Evolutionary conservation across 371 early-diverging fungal species (phyloP).

Genomic region (Mucor mucedo): DNA sequence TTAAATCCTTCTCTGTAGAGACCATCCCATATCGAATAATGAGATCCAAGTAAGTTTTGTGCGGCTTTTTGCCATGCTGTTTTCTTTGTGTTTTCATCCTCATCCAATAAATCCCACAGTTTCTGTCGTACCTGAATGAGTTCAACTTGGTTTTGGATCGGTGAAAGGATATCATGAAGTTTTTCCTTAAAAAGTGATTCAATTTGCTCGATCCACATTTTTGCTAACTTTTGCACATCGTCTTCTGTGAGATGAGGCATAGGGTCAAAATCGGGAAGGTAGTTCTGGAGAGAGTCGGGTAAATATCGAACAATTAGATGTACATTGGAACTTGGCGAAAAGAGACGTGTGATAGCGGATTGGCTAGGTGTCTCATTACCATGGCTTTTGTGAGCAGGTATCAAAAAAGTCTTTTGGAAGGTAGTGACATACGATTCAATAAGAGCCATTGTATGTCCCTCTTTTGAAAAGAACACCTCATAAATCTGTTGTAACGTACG

Average conservation of each 20-base stretch:
- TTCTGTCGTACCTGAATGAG: conserved; percentile 40
- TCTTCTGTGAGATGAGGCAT: conserved; percentile 25
- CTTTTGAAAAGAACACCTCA: conserved; percentile 39
- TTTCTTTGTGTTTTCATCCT: conserved; percentile 34
- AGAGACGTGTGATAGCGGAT: conserved; percentile 55
- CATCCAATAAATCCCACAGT: conserved; percentile 43
- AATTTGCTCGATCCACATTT: conserved; percentile 44
- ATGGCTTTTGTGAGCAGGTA: conserved; percentile 27
- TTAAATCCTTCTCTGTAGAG: conserved; percentile 47
- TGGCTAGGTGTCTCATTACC: conserved; percentile 26
- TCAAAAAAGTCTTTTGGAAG: conserved; percentile 39
- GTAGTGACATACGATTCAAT: conserved; percentile 31
- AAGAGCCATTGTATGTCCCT: conserved; percentile 13
- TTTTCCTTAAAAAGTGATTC: conserved; percentile 28
- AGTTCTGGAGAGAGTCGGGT: conserved; percentile 58
- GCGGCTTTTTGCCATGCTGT: conserved; percentile 26
- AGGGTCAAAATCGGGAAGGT: conserved; percentile 48
- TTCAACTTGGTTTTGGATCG: conserved; percentile 37
- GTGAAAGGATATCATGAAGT: conserved; percentile 35
- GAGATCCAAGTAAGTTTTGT: conserved; percentile 21
- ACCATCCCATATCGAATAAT: conserved; percentile 48
- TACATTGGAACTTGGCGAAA: conserved; percentile 63
- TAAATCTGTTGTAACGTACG: conserved; percentile 48
- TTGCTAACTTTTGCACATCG: conserved; percentile 29
- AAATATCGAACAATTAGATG: conserved; percentile 63